Conservation (phyloP, 495 filamentous ascomycete species). For the Rostrohypoxylon terebratum region DNA sequence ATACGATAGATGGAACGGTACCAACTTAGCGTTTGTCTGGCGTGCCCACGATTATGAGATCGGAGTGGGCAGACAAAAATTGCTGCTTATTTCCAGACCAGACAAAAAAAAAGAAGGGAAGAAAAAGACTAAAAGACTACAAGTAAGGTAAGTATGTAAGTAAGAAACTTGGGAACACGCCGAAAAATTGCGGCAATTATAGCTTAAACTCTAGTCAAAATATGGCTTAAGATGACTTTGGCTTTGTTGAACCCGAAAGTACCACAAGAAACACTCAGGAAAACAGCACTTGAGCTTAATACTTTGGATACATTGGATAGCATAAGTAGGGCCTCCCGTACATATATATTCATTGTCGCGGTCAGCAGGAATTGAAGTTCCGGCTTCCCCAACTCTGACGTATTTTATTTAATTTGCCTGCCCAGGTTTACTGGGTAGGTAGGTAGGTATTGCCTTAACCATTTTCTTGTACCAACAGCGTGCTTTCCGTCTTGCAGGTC, state of each 20-base stretch:
- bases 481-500: constrained; percentile 2
- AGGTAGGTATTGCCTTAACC: constrained; percentile 28
- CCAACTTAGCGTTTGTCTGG: constrained; percentile 16
- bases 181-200: constrained; percentile 39
- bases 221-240: constrained; percentile 4
- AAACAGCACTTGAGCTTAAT: no score
- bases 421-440: no score
- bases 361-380: constrained; percentile 44
- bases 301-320: background rate
- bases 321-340: constrained; percentile 5
- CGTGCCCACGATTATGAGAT: constrained; percentile 4
- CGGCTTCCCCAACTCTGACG: constrained; percentile 38
- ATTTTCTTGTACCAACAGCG: background rate
- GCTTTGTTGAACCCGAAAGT: constrained; percentile 38
- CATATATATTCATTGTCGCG: constrained; percentile 3
- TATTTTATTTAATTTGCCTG: constrained; percentile 24
- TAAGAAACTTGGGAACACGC: background rate
- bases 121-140: constrained; percentile 2
- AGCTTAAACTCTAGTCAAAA: constrained; percentile 24
- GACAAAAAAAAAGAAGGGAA: constrained; percentile 4
- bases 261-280: background rate
- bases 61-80: constrained; percentile 10
- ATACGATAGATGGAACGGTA: constrained; percentile 10
- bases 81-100: constrained; percentile 1
- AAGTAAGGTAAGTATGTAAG: background rate